Percentiles rank a stretch among this genome's conserved stretches.
Conservation (phyloP, 75 land plant species). For the Gnetum montanum region DNA sequence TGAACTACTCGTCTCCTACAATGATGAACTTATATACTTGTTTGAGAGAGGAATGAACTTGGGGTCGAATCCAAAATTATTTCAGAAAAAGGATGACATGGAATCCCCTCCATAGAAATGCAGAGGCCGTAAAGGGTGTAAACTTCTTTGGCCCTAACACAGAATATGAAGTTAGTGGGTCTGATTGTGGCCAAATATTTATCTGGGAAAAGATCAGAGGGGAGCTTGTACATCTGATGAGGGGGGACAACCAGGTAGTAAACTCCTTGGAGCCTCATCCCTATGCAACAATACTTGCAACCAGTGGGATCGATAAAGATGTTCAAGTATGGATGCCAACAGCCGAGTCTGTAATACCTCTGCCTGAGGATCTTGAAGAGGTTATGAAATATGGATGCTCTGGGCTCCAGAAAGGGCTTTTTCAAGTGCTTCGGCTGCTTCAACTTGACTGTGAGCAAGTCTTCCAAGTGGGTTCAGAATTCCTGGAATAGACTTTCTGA, state of each 20-base stretch:
- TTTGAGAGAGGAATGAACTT: slow-evolving; percentile 51
- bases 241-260: slow-evolving; percentile 52
- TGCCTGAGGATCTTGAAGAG: slow-evolving; percentile 48
- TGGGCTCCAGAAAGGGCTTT: too few relatives aligned
- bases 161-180: slow-evolving; percentile 80
- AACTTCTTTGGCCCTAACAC: slow-evolving; percentile 63
- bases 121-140: slow-evolving; percentile 73
- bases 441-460: slow-evolving; percentile 52
- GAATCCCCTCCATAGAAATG: slow-evolving; percentile 57
- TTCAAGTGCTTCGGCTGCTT: slow-evolving; percentile 71
- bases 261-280: slow-evolving; percentile 81
- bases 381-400: too few relatives aligned
- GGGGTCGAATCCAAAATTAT: slow-evolving; percentile 32
- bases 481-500: slow-evolving; percentile 38
- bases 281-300: slow-evolving; percentile 49
- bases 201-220: slow-evolving; percentile 75
- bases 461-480: slow-evolving; percentile 40
- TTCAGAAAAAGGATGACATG: slow-evolving; percentile 11
- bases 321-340: slow-evolving; percentile 67
- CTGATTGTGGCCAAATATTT: slow-evolving; percentile 74
- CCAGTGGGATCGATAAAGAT: slow-evolving; percentile 58
- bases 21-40: slow-evolving; percentile 68
- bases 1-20: slow-evolving; percentile 84
- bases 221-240: slow-evolving; percentile 46
- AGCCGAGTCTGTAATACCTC: slow-evolving; percentile 15